Evolutionary conservation across 2,329 filamentous ascomycete species (phyloP), one percentile per base, ranked within the genome.

Genomic region (Penicillium sp.): DNA sequence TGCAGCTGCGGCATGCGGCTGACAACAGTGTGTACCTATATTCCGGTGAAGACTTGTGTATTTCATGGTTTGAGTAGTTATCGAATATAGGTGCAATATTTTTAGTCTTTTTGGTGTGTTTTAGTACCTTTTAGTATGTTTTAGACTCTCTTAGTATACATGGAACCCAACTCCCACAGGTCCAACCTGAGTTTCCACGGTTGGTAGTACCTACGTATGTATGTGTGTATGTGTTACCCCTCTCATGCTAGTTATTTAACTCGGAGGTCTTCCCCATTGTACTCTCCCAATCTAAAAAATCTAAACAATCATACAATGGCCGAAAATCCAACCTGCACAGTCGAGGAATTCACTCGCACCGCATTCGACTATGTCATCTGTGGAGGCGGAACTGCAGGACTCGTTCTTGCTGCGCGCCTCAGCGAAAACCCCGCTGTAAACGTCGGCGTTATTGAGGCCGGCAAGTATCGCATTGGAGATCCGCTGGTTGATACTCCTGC

Each of bases 341-440:
- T 61, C 15, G 58, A 59, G 21, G 60, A 62, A 25, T 62, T 62
- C 25, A 51, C 47, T 8, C 33, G 39, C 21, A 61, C 55, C n/a
- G 40, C 52, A 16, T 67, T 67, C 44, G 65, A 67, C 53, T 67
- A 62, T 33, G 55, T 83, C 48, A 66, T 84, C 55, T 70, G 82
- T 36, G 82, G 82, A 33, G 82, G 82, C n/a, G 82, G 82, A 5
- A 83, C 80, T 3, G 80, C 81, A 4, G 82, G 82, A 2, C 70
- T 83, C 9, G 73, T 71, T 0, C 71, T 84, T 23, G 65, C 65
- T 8, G 60, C 63, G 1, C 65, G 65, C n/a, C 55, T 84, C 1
- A 77, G 76, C 2, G 78, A 81, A 53, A 66, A 79, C 46, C 60
- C 74, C 31, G 58, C 68, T 43, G 57, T 78, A 56, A 69, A 68